Evolutionary conservation across 768 basidiomycete species (phyloP).

Genomic region (Mycena rebaudengoi): DNA sequence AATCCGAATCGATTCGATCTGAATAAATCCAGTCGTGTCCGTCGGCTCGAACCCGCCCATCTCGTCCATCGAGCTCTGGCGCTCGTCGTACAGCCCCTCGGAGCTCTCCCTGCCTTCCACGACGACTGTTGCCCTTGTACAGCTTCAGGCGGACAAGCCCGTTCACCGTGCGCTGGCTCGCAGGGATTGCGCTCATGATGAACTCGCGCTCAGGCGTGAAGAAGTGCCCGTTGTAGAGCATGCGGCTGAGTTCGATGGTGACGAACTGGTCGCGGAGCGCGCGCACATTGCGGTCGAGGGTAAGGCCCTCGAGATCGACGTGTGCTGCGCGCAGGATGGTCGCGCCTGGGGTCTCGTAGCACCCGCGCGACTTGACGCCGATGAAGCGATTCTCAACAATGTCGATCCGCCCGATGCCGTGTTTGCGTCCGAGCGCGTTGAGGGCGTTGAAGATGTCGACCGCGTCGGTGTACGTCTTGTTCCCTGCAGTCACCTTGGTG

Average conservation of each 20-base stretch:
- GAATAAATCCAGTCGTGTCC: conserved; percentile 95
- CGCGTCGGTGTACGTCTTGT: conserved; percentile 81
- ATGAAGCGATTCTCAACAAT: conserved; percentile 99
- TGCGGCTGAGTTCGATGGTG: conserved; percentile 87
- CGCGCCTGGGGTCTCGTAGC: conserved; percentile 97
- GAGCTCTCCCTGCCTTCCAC: conserved; percentile 91
- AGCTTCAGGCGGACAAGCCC: conserved; percentile 90
- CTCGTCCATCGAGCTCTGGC: conserved; percentile 98
- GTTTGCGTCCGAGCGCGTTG: conserved; percentile 92
- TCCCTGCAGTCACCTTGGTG: conserved; percentile 70
- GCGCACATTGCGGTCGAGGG: conserved; percentile 97
- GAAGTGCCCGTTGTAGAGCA: conserved; percentile 98
- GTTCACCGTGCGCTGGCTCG: conserved; percentile 96
- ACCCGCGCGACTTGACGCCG: conserved; percentile 99
- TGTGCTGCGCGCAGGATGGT: conserved; percentile 96
- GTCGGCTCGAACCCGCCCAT: conserved; percentile 97
- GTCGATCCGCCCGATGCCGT: conserved; percentile 96
- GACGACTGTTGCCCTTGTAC: conserved; percentile 96
- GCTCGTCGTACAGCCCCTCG: conserved; percentile 95
- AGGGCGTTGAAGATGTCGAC: conserved; percentile 94
- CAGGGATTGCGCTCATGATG: conserved; percentile 87
- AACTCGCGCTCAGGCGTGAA: conserved; percentile 99
- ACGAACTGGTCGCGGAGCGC: conserved; percentile 94
- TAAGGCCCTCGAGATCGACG: conserved; percentile 96
- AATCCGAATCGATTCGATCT: conserved; percentile 96